Evolutionary conservation across 768 basidiomycete genomes (phyloP), one percentile per base, ranked within the genome.

Genomic region (Kwoniella shandongensis): DNA sequence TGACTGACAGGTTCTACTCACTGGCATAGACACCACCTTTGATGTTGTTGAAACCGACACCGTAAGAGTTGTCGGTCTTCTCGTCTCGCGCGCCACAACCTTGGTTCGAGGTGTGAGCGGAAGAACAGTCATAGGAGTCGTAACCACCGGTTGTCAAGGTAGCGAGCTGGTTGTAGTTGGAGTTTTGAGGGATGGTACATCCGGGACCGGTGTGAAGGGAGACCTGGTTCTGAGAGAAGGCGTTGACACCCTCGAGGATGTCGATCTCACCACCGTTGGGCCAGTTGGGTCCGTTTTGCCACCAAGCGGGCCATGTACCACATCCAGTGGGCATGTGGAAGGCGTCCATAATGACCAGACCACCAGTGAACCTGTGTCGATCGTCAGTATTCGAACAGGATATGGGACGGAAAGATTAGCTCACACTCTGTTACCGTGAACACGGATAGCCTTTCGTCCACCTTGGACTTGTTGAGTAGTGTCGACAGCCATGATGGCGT

Each of bases 311-410:
- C 90, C 89, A 91, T 23, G 85, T 86, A 35, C 86, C 91, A 76
- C 91, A 93, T 13, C 91, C 91, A 0, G 85, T 85, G 7, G 91
- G 91, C 86, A 92, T 90, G 73, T 94, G 91, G 23, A 85, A 81
- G 23, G 89, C 83, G 76, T 93, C 90, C 81, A 92, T 81, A 44
- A 92, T 80, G 60, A 91, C 80, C 32, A 96, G 79, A 27, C 91
- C 91, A 10, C 86, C 78, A 45, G 72, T 75, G 64, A 64, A 76
- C 11, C 60, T 73, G 25, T 4, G 15, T 1, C 10, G 48, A 20
- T 7, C 84, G 82, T 87, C 68, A 54, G 35, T 12, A 48, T 30
- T 17, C n/a, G 18, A 83, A 87, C 2, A 78, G 76, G 49, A 79
- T 74, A 26, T 84, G 72, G 0, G 86, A 84, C 41, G 25, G n/a